Evolutionary conservation across 106 monocot genomes (phyloP).

Genomic region (Allium cepa): DNA sequence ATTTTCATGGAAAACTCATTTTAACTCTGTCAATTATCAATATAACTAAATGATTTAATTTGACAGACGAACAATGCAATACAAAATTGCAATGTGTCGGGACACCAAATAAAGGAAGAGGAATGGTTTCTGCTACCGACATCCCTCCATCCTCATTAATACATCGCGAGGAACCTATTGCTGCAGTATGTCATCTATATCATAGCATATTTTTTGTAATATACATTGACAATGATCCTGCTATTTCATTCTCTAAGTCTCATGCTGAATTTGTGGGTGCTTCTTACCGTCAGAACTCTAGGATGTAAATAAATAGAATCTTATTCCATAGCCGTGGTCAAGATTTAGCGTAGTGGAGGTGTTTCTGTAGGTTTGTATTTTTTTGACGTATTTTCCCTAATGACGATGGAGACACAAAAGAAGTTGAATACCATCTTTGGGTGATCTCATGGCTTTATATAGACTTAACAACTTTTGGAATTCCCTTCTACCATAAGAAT

Average conservation of each 20-base stretch:
- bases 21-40: too few species aligned
- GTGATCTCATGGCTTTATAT: too few species aligned
- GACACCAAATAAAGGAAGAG: constrained; percentile 67
- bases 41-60: background rate
- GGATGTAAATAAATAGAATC: too few species aligned
- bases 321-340: too few species aligned
- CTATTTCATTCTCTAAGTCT: background rate
- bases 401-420: too few species aligned
- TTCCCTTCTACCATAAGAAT: too few species aligned
- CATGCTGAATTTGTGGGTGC: background rate
- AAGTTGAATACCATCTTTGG: too few species aligned
- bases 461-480: too few species aligned
- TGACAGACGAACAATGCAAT: constrained; percentile 28
- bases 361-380: too few species aligned
- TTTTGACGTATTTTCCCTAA: too few species aligned
- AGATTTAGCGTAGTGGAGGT: too few species aligned
- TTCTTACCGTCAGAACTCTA: too few species aligned
- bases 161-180: constrained; percentile 76
- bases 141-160: constrained; percentile 60
- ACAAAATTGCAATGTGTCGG: constrained; percentile 44
- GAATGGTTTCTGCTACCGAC: constrained; percentile 43
- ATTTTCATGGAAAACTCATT: background rate
- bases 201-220: background rate
- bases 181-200: constrained; percentile 52
- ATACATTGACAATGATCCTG: background rate